phyloP scores from a whole-genome alignment of 2,329 filamentous ascomycete species.

The Ophiostoma tasmaniense region DNA sequence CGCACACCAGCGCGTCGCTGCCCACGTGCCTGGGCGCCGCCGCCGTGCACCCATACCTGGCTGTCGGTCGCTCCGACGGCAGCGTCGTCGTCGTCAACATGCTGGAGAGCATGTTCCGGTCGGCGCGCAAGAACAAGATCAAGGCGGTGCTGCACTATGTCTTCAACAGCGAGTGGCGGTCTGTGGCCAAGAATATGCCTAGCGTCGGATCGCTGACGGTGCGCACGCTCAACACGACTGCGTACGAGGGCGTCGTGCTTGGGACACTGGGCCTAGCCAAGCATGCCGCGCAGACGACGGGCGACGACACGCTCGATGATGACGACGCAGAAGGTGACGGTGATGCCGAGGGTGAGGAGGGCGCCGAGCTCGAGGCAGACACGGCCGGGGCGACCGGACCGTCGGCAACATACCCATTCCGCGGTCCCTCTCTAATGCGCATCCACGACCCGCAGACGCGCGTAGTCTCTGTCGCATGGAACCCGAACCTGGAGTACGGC shows the following conservation, averaged over 20 bases:
- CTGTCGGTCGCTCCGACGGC: slow-evolving; percentile 43
- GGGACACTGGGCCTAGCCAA: not conserved
- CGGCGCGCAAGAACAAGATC: slow-evolving; percentile 29
- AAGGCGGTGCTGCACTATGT: slow-evolving; percentile 35
- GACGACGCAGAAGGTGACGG: slow-evolving; percentile 20
- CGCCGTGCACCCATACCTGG: slow-evolving; percentile 42
- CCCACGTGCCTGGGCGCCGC: slow-evolving; percentile 44
- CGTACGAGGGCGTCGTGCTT: slow-evolving; percentile 2
- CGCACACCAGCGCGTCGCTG: slow-evolving; percentile 23
- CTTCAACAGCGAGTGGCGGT: slow-evolving; percentile 46
- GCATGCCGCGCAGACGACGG: slow-evolving; percentile 12
- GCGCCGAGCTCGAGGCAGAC: not conserved
- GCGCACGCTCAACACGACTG: not conserved
- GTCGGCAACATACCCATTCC: not conserved
- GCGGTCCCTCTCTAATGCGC: slow-evolving; percentile 10
- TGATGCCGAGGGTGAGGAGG: not conserved
- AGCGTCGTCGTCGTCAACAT: slow-evolving; percentile 33
- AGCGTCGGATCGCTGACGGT: not conserved
- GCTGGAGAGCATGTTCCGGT: slow-evolving; percentile 35
- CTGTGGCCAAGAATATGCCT: not conserved
- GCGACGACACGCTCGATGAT: slow-evolving; percentile 25
- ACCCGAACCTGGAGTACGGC: slow-evolving; percentile 56
- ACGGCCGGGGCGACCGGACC: not conserved
- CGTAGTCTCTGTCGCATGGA: slow-evolving; percentile 57
- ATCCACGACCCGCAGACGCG: slow-evolving; percentile 56